phyloP scores from a whole-genome alignment of 1,284 basidiomycete genomes.

The Puccinia triticina region DNA sequence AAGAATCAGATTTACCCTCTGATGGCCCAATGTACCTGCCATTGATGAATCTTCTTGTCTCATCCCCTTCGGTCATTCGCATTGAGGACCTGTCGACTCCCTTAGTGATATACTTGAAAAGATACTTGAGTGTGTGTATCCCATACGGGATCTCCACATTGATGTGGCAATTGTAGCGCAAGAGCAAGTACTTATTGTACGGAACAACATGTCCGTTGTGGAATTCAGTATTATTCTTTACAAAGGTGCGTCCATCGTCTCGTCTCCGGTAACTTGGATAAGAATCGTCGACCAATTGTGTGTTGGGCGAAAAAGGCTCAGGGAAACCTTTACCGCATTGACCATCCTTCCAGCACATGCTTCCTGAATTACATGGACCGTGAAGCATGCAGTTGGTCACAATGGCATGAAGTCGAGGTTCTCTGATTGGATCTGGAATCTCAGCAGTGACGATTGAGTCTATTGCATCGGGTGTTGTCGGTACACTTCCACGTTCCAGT shows the following conservation, averaged over 20 bases:
- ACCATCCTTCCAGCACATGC: constrained; percentile 61
- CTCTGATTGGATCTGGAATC: constrained; percentile 61
- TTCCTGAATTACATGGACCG: constrained; percentile 62
- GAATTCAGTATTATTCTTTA: not conserved
- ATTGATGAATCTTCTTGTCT: not conserved
- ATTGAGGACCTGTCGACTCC: constrained; percentile 62
- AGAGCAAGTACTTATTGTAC: constrained; percentile 59
- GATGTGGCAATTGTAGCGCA: constrained; percentile 64
- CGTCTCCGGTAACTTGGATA: constrained; percentile 59
- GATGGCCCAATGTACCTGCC: constrained; percentile 20
- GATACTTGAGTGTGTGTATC: constrained; percentile 62
- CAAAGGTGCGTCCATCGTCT: not conserved
- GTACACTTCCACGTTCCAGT: constrained; percentile 55
- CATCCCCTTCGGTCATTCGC: not conserved
- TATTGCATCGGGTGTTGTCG: constrained; percentile 60
- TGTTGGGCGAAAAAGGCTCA: constrained; percentile 61
- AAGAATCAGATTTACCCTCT: too few species aligned
- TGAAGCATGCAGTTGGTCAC: constrained; percentile 63
- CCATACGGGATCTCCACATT: constrained; percentile 63
- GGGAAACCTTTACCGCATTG: constrained; percentile 64
- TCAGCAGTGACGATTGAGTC: constrained; percentile 62
- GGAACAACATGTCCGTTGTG: constrained; percentile 62
- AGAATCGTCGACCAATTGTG: constrained; percentile 61
- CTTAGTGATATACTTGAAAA: constrained; percentile 65
- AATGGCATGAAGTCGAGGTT: constrained; percentile 62